Conservation (phyloP, 768 basidiomycete species). For the Rossbeevera mucosa region DNA sequence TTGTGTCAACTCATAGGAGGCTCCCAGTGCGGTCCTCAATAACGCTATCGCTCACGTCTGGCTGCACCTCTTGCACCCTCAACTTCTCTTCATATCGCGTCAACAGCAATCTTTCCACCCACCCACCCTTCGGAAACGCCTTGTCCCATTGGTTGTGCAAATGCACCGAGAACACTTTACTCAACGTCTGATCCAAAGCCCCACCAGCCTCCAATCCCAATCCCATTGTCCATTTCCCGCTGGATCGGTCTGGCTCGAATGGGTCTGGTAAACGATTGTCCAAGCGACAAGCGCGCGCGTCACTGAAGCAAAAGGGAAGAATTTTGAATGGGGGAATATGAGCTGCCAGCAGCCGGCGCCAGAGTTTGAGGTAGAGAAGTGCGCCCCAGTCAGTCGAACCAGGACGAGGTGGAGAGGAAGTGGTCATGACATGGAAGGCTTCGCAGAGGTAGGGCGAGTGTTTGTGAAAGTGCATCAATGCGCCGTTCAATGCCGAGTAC, state of each 20-base stretch:
- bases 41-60: neutral
- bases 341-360: slow-evolving; percentile 72
- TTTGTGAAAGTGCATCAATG: slow-evolving; percentile 86
- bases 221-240: slow-evolving; percentile 66
- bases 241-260: slow-evolving; percentile 53
- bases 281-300: slow-evolving; percentile 84
- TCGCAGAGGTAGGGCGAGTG: slow-evolving; percentile 97
- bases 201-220: slow-evolving; percentile 58
- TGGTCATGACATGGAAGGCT: slow-evolving; percentile 87
- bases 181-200: slow-evolving; percentile 54
- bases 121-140: slow-evolving; percentile 73
- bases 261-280: slow-evolving; percentile 94
- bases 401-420: slow-evolving; percentile 63
- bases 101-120: slow-evolving; percentile 81
- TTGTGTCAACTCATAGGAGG: neutral
- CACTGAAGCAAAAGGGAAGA: slow-evolving; percentile 93
- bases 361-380: slow-evolving; percentile 85
- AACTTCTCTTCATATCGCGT: slow-evolving; percentile 49
- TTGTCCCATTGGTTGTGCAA: slow-evolving; percentile 97
- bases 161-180: slow-evolving; percentile 82
- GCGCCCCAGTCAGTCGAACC: slow-evolving; percentile 94
- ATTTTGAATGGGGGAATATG: slow-evolving; percentile 82
- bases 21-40: neutral
- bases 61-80: neutral
- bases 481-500: slow-evolving; percentile 83